Evolutionary conservation across 202 grass and related monocot genomes (phyloP).

Genomic region (Elaeis oleifera): DNA sequence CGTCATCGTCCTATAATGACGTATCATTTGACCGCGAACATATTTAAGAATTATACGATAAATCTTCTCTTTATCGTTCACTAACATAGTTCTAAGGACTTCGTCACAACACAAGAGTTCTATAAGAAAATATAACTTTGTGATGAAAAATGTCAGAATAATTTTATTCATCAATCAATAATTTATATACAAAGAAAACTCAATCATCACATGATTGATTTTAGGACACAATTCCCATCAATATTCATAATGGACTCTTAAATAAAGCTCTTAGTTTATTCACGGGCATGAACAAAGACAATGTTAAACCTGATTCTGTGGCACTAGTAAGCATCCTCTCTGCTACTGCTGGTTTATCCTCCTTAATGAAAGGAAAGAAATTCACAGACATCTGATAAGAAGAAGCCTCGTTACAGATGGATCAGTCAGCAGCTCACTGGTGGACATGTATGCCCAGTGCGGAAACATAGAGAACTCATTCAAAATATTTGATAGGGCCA

Average conservation of each 20-base stretch:
- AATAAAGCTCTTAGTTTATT: slow-evolving; percentile 65
- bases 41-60: too few species aligned
- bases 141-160: too few species aligned
- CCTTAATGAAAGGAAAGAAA: slow-evolving; percentile 62
- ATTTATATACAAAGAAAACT: too few species aligned
- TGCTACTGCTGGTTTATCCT: slow-evolving; percentile 46
- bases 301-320: slow-evolving; percentile 53
- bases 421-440: slow-evolving; percentile 44
- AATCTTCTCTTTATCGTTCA: too few species aligned
- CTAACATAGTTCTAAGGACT: too few species aligned
- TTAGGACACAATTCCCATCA: too few species aligned
- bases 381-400: slow-evolving; percentile 72
- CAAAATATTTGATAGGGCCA: slow-evolving; percentile 36
- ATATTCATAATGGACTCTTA: slow-evolving; percentile 27
- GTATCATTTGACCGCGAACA: too few species aligned
- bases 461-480: slow-evolving; percentile 45
- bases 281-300: slow-evolving; percentile 36
- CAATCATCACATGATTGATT: too few species aligned
- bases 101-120: too few species aligned
- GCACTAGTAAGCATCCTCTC: slow-evolving; percentile 54
- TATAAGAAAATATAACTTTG: too few species aligned
- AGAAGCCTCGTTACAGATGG: slow-evolving; percentile 37
- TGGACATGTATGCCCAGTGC: slow-evolving; percentile 79
- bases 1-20: too few species aligned
- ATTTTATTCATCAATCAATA: too few species aligned